Evolutionary conservation across 148 eudicot genomes (phyloP), one percentile per base, ranked within the genome.

Genomic region (Silene uniflora): DNA sequence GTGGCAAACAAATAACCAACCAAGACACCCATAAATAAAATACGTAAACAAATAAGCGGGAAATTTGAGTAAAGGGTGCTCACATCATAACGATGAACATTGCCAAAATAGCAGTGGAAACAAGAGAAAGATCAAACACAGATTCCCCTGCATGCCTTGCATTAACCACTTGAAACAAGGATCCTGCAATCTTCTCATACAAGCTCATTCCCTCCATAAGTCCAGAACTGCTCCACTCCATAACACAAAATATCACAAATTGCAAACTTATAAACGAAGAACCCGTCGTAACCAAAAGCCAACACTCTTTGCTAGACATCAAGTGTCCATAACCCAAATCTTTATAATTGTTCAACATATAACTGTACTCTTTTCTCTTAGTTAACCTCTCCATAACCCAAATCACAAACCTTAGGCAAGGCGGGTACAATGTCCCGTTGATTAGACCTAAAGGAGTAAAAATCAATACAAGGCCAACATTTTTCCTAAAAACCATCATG

Each of bases 11-110:
- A n/a, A n/a, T n/a, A n/a, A n/a, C n/a, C n/a, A n/a, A n/a, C n/a
- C n/a, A n/a, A n/a, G n/a, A n/a, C n/a, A n/a, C n/a, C n/a, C n/a
- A n/a, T n/a, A n/a, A n/a, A n/a, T n/a, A n/a, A n/a, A n/a, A n/a
- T n/a, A n/a, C n/a, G n/a, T n/a, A n/a, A n/a, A n/a, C n/a, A n/a
- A n/a, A n/a, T n/a, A n/a, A n/a, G n/a, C n/a, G n/a, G n/a, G n/a
- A n/a, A n/a, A n/a, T n/a, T n/a, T 42, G 25, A 47, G 29, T 42
- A 69, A 14, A 71, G 73, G 66, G 47, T 44, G 83, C 94, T 86
- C 58, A 90, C 94, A 90, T 90, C 87, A 90, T 82, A 19, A 84
- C 74, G n/a, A 81, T 75, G 75, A 90, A 85, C 14, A 90, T 70
- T n/a, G 82, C 89, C 77, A 90, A 62, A 18, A 87, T 79, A 42